Percentiles rank a stretch among this genome's conserved stretches.
phyloP scores from a whole-genome alignment of 495 filamentous ascomycete genomes.

The Lasiosphaeria hispida region DNA sequence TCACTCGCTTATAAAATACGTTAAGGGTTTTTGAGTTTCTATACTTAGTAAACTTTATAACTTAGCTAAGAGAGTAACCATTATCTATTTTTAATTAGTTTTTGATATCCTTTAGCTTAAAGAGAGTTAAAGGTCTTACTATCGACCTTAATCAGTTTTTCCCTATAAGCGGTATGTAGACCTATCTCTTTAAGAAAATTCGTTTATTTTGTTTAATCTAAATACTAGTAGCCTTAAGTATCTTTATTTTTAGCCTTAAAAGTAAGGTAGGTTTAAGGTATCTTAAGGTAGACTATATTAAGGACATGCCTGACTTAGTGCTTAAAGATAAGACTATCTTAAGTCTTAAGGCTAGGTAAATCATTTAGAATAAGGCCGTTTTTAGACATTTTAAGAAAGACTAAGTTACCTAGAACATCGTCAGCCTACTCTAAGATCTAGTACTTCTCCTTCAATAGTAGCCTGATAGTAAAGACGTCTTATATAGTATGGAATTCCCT shows the following conservation, averaged over 20 bases:
- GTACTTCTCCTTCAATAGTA: background rate
- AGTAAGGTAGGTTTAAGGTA: background rate
- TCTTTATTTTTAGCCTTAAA: background rate
- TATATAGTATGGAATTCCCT: background rate
- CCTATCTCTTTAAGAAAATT: background rate
- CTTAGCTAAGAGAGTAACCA: background rate
- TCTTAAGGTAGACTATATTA: background rate
- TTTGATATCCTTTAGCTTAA: background rate
- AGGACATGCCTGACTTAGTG: background rate
- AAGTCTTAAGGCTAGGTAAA: background rate
- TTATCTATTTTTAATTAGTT: background rate
- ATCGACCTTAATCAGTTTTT: background rate
- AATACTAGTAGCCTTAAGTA: background rate
- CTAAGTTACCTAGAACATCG: background rate
- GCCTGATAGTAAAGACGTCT: background rate
- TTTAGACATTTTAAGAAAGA: background rate
- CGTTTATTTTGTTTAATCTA: background rate
- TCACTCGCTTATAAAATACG: no score
- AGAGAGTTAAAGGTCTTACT: background rate
- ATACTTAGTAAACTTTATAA: background rate
- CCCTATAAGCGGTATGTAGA: background rate
- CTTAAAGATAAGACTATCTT: background rate
- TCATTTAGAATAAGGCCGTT: background rate
- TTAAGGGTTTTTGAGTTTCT: background rate
- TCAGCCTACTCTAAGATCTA: conserved; percentile 1